Conservation (phyloP, 768 basidiomycete species). For the Phaffia australis region DNA sequence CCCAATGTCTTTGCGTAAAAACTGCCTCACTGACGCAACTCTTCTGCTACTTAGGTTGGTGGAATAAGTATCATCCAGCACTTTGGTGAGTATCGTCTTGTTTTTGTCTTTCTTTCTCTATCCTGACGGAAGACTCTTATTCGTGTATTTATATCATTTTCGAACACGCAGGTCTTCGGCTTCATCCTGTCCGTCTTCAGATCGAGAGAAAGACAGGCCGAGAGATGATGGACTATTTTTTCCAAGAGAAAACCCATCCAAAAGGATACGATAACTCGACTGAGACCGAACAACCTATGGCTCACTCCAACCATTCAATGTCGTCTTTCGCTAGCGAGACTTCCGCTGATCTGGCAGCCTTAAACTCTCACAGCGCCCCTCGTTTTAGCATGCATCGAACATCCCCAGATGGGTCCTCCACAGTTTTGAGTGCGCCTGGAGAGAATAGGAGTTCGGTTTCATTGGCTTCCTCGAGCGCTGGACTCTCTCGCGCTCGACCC, state of each 20-base stretch:
- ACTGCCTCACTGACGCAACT: constrained; percentile 2
- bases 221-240: constrained; percentile 78
- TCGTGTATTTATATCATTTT: constrained; percentile 31
- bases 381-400: not conserved
- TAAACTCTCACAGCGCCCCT: constrained; percentile 2
- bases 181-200: constrained; percentile 78
- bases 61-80: constrained; percentile 81
- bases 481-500: too few species aligned
- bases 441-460: too few species aligned
- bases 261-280: constrained; percentile 19
- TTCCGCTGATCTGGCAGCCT: not conserved
- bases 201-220: constrained; percentile 72
- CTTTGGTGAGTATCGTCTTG: constrained; percentile 41
- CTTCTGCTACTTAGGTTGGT: constrained; percentile 70
- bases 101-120: too few species aligned
- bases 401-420: too few species aligned
- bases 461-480: too few species aligned
- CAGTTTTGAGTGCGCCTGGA: too few species aligned
- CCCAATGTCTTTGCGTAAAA: not conserved
- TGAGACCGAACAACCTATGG: constrained; percentile 9
- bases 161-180: constrained; percentile 41
- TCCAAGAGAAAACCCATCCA: constrained; percentile 43
- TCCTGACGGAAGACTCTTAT: too few species aligned
- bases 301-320: not conserved
- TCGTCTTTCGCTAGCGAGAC: not conserved